Evolutionary conservation across 345 rosid genomes (phyloP), one percentile per base, ranked within the genome.

Genomic region (Carallia pectinifolia): DNA sequence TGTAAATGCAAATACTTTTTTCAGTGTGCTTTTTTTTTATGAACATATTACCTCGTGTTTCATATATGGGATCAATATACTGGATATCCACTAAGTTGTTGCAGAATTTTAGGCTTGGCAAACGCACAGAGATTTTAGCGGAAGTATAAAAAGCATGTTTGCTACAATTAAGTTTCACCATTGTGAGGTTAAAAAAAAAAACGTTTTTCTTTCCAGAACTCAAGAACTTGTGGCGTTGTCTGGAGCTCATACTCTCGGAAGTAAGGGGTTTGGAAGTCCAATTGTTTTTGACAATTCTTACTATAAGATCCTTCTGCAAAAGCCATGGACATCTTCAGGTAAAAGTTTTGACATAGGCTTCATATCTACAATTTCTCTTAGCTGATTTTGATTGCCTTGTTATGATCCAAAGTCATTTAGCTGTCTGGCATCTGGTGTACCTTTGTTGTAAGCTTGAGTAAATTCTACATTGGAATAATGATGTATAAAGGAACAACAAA

Each of bases 181-280:
- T 44, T 2, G 50, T 44, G 50, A 44, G 50, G 50, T 4, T 10
- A 44, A 15, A 13, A 44, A 44, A 44, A 44, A 3, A 15, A n/a
- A 33, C 23, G 1, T 53, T 56, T 23, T 16, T 64, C 19, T 61
- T 44, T 38, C 56, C 88, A 91, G 97, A 70, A 84, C 89, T 38
- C 91, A 81, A 31, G 96, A 94, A 68, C 89, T 90, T 53, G 93
- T 94, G 66, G 95, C 89, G 6, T 81, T 91, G 48, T 91, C 91
- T 67, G 98, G 98, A 40, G 97, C 97, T 61, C 96, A 94, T 83
- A 91, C 97, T 52, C 70, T 89, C 15, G 98, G 98, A 48, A 77
- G 91, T 63, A 94, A 94, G 84, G 95, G 97, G 50, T 94, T 91
- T 78, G 95, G 96, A 64, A 89, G 73, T 75, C 96, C 97, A 1